Evolutionary conservation across 768 basidiomycete genomes (phyloP), one percentile per base, ranked within the genome.

Genomic region (Crepidotus variabilis): DNA sequence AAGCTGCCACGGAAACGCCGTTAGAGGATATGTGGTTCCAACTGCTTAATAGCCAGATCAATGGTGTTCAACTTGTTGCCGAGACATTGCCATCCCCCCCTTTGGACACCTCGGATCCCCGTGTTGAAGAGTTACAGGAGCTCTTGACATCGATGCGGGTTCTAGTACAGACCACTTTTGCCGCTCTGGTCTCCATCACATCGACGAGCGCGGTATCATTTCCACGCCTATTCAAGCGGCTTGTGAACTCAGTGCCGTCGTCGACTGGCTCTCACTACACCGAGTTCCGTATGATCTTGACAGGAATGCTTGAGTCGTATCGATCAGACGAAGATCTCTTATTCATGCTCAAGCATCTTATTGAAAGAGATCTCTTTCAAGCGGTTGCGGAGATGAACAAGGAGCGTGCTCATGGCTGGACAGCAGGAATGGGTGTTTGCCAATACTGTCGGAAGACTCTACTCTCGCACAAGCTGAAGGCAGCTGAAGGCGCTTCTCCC

Each of bases 231-330:
- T 96, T 99, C 81, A 94, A 91, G 63, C 85, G 94, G 6, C 81
- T 98, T 3, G 92, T 98, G 39, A 87, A 93, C 61, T 82, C 87
- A 1, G 78, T 85, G 4, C 75, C 85, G 20, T 73, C 82, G 2
- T 74, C 84, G 1, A 75, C 79, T 21, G 80, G 84, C 33, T 83
- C 85, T 11, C 83, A 86, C 23, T 98, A 98, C 71, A 85, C 87
- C 20, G 95, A 98, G 71, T 96, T 98, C 71, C 82, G 93, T 47
- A 82, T 84, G 10, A 94, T 99, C 57, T 77, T 99, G 28, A 87
- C 86, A 0, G 90, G 92, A n/a, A 99, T 98, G 92, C 72, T 98
- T 63, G 94, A 96, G 65, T 89, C 93, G 1, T 98, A 98, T 72
- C 85, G 88, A 36, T 85, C 89, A 2, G 95, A 99, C 60, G 92